Evolutionary conservation across 352 stramenopile species (phyloP).

Genomic region (Phytophthora palmivora): DNA sequence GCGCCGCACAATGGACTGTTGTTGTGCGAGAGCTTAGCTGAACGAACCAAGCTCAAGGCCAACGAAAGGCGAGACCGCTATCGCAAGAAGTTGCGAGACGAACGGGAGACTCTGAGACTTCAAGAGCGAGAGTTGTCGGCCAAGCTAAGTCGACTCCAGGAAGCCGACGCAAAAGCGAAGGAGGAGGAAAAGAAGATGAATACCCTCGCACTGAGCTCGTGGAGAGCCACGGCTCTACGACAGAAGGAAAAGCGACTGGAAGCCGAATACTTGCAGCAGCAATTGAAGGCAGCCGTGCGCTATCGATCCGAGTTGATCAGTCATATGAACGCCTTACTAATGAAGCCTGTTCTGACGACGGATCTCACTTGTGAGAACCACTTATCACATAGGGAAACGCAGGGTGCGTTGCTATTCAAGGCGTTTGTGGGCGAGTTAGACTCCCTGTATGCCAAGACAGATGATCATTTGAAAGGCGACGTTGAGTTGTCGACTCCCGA

Average conservation of each 20-base stretch:
- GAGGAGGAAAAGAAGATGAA: slow-evolving; percentile 13
- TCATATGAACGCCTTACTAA: slow-evolving; percentile 7
- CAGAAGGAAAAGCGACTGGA: slow-evolving; percentile 33
- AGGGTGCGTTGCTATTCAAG: slow-evolving; percentile 15
- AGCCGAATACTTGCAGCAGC: slow-evolving; percentile 16
- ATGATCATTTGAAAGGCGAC: slow-evolving; percentile 9
- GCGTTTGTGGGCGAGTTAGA: slow-evolving; percentile 31
- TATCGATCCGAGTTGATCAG: slow-evolving; percentile 10
- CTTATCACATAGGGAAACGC: neutral
- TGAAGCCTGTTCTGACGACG: neutral
- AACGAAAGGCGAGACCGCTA: slow-evolving; percentile 16
- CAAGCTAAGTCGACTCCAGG: neutral
- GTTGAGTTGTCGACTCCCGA: slow-evolving; percentile 1
- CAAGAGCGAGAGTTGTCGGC: slow-evolving; percentile 21
- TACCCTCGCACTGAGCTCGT: slow-evolving; percentile 14
- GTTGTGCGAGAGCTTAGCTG: neutral
- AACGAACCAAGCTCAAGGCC: slow-evolving; percentile 9
- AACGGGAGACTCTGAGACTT: slow-evolving; percentile 18
- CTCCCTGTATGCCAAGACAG: slow-evolving; percentile 21
- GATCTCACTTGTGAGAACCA: neutral
- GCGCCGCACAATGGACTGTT: neutral
- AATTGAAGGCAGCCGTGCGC: slow-evolving; percentile 14
- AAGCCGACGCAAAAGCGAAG: neutral
- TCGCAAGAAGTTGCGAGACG: slow-evolving; percentile 18
- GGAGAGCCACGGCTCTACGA: slow-evolving; percentile 18